Base-by-base conservation (phyloP, 768 basidiomycete species). In the Dendrothele bispora region DNA sequence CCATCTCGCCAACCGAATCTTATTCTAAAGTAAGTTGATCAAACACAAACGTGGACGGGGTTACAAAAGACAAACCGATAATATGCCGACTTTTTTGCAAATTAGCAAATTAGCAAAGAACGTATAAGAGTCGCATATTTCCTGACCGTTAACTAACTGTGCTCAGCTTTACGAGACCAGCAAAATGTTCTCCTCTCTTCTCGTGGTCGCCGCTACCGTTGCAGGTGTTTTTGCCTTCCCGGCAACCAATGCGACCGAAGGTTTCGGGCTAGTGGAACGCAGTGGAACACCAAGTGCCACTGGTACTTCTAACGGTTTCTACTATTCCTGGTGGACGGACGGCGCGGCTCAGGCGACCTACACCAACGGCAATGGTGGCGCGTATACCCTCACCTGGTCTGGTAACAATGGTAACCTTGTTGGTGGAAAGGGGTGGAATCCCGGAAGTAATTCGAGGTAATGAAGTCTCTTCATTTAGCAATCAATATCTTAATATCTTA, bases 301-400 rank as follows among this genome's bases (percentile, higher is more conserved):
- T 10, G 70, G 69, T 38, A 58, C 55, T n/a, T 54, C 51, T 43
- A 55, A 57, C 49, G 67, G 67, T 14, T 71, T 58, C 61, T 73
- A 61, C 57, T 73, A 72, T 53, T 68, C 66, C 18, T 61, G 61
- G 56, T 71, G 64, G 63, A 65, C 26, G 24, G 40, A 24, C 18
- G 15, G 15, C 40, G 6, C 6, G 5, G 36, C 21, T 7, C n/a
- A 6, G 7, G 36, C n/a, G 15, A 7, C 36, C n/a, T 37, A 37
- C 21, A 37, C 36, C 36, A 37, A 37, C 36, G 36, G 36, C n/a
- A 21, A n/a, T 15, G 36, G 36, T 6, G 36, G 36, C 5, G n/a
- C n/a, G 21, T 37, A 37, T 15, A 6, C 7, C 15, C n/a, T 37
- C n/a, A 37, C 36, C n/a, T 37, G 36, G 36, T n/a, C n/a, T n/a